phyloP scores from a whole-genome alignment of 352 stramenopile genomes.

The Phytophthora ramorum region DNA sequence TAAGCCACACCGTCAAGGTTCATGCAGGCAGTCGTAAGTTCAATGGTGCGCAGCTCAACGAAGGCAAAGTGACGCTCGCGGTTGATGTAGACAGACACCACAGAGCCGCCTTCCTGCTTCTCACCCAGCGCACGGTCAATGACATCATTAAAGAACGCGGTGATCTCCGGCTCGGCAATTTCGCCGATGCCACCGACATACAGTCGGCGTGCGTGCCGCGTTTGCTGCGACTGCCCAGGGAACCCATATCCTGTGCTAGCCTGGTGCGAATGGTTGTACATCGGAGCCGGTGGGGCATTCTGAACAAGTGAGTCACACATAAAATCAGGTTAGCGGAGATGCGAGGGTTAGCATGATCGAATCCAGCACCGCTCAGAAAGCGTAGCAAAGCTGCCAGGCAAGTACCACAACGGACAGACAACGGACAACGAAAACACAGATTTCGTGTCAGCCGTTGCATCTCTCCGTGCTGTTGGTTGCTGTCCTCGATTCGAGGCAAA shows the following conservation, averaged over 20 bases:
- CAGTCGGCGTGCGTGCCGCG: conserved; percentile 95
- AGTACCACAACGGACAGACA: conserved; percentile 49
- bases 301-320: conserved; percentile 25
- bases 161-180: conserved; percentile 87
- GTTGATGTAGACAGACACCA: conserved; percentile 96
- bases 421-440: conserved; percentile 63
- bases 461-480: conserved; percentile 36
- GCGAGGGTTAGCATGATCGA: conserved; percentile 21
- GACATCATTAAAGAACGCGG: conserved; percentile 93
- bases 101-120: conserved; percentile 74
- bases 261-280: conserved; percentile 35
- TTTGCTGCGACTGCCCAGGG: conserved; percentile 88
- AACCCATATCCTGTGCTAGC: conserved; percentile 24
- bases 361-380: conserved; percentile 28
- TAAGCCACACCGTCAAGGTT: conserved; percentile 96
- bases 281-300: conserved; percentile 19
- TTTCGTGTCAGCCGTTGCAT: conserved; percentile 54
- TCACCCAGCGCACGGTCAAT: conserved; percentile 87
- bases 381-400: conserved; percentile 33
- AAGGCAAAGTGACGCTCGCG: conserved; percentile 97
- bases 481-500: conserved; percentile 15
- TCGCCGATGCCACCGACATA: conserved; percentile 95
- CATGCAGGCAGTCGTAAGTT: conserved; percentile 96
- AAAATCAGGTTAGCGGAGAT: conserved; percentile 41
- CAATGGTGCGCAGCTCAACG: conserved; percentile 97